Evolutionary conservation across 768 basidiomycete genomes (phyloP).

Genomic region (Naganishia antarctica): DNA sequence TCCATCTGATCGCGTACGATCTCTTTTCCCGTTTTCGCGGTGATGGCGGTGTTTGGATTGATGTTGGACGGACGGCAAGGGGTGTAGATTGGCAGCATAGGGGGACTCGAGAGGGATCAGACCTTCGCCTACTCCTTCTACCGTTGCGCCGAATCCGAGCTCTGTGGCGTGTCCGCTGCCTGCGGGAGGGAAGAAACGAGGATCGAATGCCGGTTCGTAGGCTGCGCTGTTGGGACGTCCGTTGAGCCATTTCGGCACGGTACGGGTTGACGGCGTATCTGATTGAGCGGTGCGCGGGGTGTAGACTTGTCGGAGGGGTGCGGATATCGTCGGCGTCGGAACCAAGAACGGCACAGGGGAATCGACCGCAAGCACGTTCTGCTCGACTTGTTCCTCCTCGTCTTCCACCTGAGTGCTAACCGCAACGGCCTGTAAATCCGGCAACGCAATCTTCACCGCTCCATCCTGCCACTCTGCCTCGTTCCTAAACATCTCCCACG

Average conservation of each 20-base stretch:
- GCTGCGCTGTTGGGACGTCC: slow-evolving; percentile 4
- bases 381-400: slow-evolving; percentile 2
- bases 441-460: background rate
- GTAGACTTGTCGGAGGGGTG: background rate
- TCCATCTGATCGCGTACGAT: slow-evolving; percentile 8
- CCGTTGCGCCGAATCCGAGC: background rate
- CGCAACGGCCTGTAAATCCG: background rate
- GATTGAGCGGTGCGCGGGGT: background rate
- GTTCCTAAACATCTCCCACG: slow-evolving; percentile 13
- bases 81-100: slow-evolving; percentile 23
- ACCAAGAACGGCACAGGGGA: background rate
- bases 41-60: slow-evolving; percentile 23
- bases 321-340: background rate
- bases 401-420: background rate
- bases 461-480: slow-evolving; percentile 11
- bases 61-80: slow-evolving; percentile 11
- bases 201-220: slow-evolving; percentile 16
- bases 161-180: slow-evolving; percentile 4
- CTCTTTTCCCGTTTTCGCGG: slow-evolving; percentile 2
- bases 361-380: background rate
- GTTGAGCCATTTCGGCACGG: background rate
- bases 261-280: background rate
- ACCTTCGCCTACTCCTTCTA: background rate
- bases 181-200: slow-evolving; percentile 5
- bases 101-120: slow-evolving; percentile 20